Evolutionary conservation across 352 stramenopile genomes (phyloP).

Genomic region (Globisporangium alternatum): DNA sequence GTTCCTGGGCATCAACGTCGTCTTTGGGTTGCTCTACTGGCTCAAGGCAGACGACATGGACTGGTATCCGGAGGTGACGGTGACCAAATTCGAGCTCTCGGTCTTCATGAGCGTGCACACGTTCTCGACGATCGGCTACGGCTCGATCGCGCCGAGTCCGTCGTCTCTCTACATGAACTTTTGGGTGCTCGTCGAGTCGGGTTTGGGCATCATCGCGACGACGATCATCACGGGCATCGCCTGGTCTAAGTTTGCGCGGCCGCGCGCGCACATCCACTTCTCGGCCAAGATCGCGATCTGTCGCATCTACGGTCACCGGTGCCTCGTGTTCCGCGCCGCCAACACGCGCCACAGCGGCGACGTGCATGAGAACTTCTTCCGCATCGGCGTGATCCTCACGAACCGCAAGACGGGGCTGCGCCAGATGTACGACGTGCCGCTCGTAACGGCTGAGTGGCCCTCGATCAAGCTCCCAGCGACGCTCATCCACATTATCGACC

Average conservation of each 20-base stretch:
- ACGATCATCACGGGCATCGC: constrained; percentile 86
- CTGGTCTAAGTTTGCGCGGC: constrained; percentile 83
- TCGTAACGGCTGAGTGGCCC: constrained; percentile 76
- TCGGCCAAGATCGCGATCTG: constrained; percentile 66
- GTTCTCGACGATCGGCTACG: constrained; percentile 78
- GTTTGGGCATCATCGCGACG: constrained; percentile 67
- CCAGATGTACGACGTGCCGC: constrained; percentile 81
- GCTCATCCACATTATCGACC: constrained; percentile 81
- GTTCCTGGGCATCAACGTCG: constrained; percentile 63
- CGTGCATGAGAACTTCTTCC: constrained; percentile 81
- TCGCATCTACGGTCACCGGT: constrained; percentile 71
- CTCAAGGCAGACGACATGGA: constrained; percentile 33
- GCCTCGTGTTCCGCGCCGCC: constrained; percentile 74
- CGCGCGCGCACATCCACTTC: constrained; percentile 80
- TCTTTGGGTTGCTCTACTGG: constrained; percentile 67
- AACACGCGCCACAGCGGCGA: constrained; percentile 80
- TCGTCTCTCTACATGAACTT: constrained; percentile 71
- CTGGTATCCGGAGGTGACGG: constrained; percentile 42
- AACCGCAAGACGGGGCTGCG: constrained; percentile 78
- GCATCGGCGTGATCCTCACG: constrained; percentile 79
- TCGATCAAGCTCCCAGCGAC: constrained; percentile 81
- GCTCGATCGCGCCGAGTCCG: constrained; percentile 53
- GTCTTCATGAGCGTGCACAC: constrained; percentile 86
- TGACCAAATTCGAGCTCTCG: constrained; percentile 58
- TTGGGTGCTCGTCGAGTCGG: constrained; percentile 73